Base-by-base conservation (phyloP, 2,329 filamentous ascomycete genomes). In the Fusarium sp. region DNA sequence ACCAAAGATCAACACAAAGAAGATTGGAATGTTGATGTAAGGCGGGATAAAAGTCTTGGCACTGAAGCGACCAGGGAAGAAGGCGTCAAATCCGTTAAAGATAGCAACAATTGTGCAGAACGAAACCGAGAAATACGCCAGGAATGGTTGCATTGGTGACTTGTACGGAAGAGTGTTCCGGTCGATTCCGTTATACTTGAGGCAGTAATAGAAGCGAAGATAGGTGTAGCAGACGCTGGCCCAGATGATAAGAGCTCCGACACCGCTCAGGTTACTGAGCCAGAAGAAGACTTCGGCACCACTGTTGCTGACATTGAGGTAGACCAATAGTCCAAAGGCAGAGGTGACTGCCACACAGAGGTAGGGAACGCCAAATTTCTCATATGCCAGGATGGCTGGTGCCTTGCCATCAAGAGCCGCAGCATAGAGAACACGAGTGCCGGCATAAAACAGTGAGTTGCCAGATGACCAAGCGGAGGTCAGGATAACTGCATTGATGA, bases 401-500 rank as follows among this genome's bases (percentile, higher is more conserved):
- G 93, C 93, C 66, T 93, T 91, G 12, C 90, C 90, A 68, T 88
- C 90, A 20, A 91, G 85, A 0, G 92, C 88, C 76, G 95, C 88
- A 65, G 90, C 91, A 79, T 93, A 91, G 12, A 95, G 85, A 11
- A 94, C 89, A 77, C 93, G 90, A 47, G 90, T 92, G 61, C 91
- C 90, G 0, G 90, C 91, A 82, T 93, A 93, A 66, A 90, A 84
- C 82, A 90, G 90, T 0, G 88, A 88, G 76, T 90, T 91, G 20
- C 87, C 89, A 3, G 89, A 89, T 3, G 89, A 90, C 86, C 88
- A 90, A 5, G 91, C 92, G 8, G 90, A 92, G 12, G 92, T 90
- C 45, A 93, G 84, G 69, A 94, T 89, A 9, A 89, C 90, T n/a
- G 87, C 91, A 76, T 94, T 94, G 82, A 94, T 91, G 72, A 93